phyloP scores from a whole-genome alignment of 2,329 filamentous ascomycete species.

The Endothia cerciana region DNA sequence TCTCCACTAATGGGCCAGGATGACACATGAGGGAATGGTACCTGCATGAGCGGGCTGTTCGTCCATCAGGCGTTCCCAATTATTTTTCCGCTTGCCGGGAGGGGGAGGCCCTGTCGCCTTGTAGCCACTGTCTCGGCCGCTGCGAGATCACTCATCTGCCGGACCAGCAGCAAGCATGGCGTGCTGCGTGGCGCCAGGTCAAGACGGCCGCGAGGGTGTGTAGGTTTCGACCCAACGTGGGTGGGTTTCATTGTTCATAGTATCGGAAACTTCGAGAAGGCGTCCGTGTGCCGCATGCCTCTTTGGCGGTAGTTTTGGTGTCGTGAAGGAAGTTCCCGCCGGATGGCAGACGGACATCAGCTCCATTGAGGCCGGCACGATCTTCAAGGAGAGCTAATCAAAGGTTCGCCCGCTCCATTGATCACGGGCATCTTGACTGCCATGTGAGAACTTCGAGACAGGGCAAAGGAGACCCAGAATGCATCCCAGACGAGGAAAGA shows the following conservation, averaged over 20 bases:
- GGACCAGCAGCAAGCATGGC: constrained; percentile 4
- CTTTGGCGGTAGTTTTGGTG: not conserved
- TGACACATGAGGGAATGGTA: constrained; percentile 16
- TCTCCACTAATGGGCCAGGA: constrained; percentile 4
- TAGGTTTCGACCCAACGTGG: not conserved
- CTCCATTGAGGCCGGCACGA: not conserved
- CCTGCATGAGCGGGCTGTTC: constrained; percentile 21
- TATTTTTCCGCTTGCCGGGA: not conserved
- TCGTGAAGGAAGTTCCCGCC: not conserved
- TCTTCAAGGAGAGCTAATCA: not conserved
- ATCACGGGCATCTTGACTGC: not conserved
- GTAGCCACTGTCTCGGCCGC: not conserved
- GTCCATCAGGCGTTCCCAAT: constrained; percentile 4
- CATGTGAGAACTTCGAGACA: not conserved
- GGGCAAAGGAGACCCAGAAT: not conserved
- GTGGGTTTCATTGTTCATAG: not conserved
- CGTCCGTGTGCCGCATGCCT: not conserved
- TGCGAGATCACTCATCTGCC: constrained; percentile 14
- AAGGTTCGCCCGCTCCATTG: not conserved
- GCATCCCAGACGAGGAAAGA: not conserved
- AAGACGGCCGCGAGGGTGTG: constrained; percentile 5
- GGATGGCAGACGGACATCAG: not conserved
- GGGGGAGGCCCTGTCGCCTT: not conserved
- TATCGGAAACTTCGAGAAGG: not conserved
- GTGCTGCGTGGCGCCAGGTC: constrained; percentile 15